These are phyloP conservation scores for Fusarium tricinctum DNA, from an alignment of 2,329 filamentous ascomycete genomes.

Conservation along the genomic window DNA sequence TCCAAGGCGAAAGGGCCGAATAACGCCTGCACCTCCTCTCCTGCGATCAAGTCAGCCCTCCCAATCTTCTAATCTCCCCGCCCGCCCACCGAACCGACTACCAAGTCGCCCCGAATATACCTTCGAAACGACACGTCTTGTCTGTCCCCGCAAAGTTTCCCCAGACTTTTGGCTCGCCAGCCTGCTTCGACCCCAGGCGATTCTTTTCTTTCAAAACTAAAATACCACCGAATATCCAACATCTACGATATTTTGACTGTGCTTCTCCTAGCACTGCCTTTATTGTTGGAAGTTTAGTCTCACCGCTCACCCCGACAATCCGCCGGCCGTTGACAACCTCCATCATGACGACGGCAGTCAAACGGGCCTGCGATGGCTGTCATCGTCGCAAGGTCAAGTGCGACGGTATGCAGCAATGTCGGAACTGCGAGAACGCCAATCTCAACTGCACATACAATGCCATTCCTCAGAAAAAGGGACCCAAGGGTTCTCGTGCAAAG, in stretches of 20 bases:
- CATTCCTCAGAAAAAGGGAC: constrained; percentile 81
- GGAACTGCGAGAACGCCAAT: constrained; percentile 76
- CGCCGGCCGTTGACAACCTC: constrained; percentile 22
- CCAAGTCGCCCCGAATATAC: constrained; percentile 46
- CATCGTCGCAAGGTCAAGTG: constrained; percentile 83
- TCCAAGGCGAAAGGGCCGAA: constrained; percentile 56
- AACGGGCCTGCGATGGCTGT: constrained; percentile 78
- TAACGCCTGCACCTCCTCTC: constrained; percentile 52
- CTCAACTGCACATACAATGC: constrained; percentile 81
- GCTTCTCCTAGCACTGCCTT: constrained; percentile 7
- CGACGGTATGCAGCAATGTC: constrained; percentile 73
- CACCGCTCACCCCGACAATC: constrained; percentile 20
- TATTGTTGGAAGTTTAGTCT: constrained; percentile 27
- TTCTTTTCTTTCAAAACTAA: constrained; percentile 6
- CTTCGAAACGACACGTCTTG: constrained; percentile 40
- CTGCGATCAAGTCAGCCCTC: constrained; percentile 43
- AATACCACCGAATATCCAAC: constrained; percentile 22
- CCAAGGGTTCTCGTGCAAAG: constrained; percentile 80
- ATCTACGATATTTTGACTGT: constrained; percentile 11
- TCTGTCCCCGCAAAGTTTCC: constrained; percentile 50
- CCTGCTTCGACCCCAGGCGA: constrained; percentile 30
- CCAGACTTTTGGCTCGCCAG: constrained; percentile 48
- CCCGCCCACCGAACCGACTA: constrained; percentile 37
- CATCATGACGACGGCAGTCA: constrained; percentile 64
- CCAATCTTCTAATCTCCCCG: constrained; percentile 33